Conservation (phyloP, 345 rosid genomes). For the Nasturtium officinale region DNA sequence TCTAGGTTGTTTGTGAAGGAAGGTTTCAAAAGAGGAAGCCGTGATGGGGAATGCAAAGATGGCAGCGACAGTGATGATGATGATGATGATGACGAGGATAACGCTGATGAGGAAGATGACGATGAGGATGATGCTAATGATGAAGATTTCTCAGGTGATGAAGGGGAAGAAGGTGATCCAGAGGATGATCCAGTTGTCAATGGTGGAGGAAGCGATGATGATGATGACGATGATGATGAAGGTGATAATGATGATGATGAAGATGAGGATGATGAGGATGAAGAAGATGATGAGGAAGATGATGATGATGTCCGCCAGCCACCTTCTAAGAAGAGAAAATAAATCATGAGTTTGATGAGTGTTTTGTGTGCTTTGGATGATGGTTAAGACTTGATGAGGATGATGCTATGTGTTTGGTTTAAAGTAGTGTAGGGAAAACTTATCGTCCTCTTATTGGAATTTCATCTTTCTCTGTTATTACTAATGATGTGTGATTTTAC, state of each 20-base stretch:
- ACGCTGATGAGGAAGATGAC: conserved; percentile 38
- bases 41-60: conserved; percentile 57
- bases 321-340: conserved; percentile 68
- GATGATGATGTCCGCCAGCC: conserved; percentile 54
- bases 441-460: not conserved
- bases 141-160: conserved; percentile 62
- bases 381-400: conserved; percentile 23
- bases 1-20: conserved; percentile 52
- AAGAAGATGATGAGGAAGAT: conserved; percentile 52
- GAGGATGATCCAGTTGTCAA: conserved; percentile 63
- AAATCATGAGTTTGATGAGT: conserved; percentile 23
- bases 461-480: conserved; percentile 20
- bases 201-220: conserved; percentile 59
- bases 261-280: conserved; percentile 43
- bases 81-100: conserved; percentile 44
- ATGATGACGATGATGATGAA: conserved; percentile 51
- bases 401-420: conserved; percentile 24
- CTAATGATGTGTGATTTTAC: not conserved
- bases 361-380: conserved; percentile 6
- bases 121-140: conserved; percentile 52
- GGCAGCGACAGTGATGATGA: conserved; percentile 57
- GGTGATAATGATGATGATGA: conserved; percentile 46
- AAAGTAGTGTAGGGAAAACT: conserved; percentile 15
- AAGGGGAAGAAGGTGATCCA: conserved; percentile 59
- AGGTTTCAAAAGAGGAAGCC: conserved; percentile 41